A percentile compares a stretch with the other conserved stretches of the same genome.
Conservation (phyloP, 176 grass and related monocot genomes). For the Avena eriantha region DNA sequence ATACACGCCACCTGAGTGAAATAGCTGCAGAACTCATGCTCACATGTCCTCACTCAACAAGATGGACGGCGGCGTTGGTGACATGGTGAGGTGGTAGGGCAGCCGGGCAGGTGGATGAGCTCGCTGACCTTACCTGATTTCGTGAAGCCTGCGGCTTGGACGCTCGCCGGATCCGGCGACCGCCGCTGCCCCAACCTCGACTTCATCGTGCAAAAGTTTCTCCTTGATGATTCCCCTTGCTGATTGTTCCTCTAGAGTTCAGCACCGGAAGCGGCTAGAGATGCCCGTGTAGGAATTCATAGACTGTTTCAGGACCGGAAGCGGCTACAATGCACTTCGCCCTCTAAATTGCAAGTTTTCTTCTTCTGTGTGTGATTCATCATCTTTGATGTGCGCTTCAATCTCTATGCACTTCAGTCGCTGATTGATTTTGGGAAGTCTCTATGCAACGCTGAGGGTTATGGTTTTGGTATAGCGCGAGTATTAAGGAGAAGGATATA, state of each 20-base stretch:
- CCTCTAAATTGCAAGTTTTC: too few relatives aligned
- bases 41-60: neutral
- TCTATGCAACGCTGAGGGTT: too few relatives aligned
- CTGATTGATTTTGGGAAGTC: too few relatives aligned
- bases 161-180: constrained; percentile 11
- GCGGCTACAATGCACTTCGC: too few relatives aligned
- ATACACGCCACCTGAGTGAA: neutral
- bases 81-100: constrained; percentile 53
- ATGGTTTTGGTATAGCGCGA: too few relatives aligned
- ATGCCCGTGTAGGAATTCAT: constrained; percentile 59
- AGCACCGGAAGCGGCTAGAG: constrained; percentile 72
- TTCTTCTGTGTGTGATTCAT: too few relatives aligned
- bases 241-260: constrained; percentile 22
- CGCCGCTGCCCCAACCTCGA: constrained; percentile 44
- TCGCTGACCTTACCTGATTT: constrained; percentile 65
- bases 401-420: too few relatives aligned
- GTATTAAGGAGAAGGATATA: too few relatives aligned
- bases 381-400: too few relatives aligned
- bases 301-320: neutral
- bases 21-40: neutral
- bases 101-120: constrained; percentile 49
- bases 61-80: neutral
- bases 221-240: too few relatives aligned
- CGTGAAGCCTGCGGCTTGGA: constrained; percentile 67
- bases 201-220: constrained; percentile 31